Base-by-base conservation (phyloP, 805 yeast species). In the Sungouiozyma ichnusensis region DNA sequence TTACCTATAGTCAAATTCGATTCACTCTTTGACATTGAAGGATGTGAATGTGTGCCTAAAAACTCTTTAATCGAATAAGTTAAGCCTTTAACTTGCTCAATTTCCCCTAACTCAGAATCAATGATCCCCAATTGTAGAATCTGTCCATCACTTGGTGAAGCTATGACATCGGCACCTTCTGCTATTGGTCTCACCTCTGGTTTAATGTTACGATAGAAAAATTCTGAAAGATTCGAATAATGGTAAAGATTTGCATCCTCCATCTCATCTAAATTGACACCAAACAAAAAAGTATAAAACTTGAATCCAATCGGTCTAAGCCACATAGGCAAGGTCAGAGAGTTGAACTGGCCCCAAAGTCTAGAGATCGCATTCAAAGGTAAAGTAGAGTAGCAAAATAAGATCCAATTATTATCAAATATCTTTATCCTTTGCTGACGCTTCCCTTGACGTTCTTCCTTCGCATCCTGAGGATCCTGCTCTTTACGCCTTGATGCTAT, bases 11-110 rank as follows among this genome's bases (percentile, higher is more conserved):
- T 57, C n/a, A 50, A 17, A 14, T 38, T 47, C 11, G 60, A 54
- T 36, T 52, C 50, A 40, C 53, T 52, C 20, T 51, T 57, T 59
- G 63, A 42, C 55, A 55, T 50, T 29, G 49, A 40, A 13, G 67
- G 68, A 48, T 58, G 59, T 6, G 64, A 45, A 45, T 63, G 63
- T 6, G 63, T 71, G 3, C 99, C 99, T 37, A 92, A 70, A 42
- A 92, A 74, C 8, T 94, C 88, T 50, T 85, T 90, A 14, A 92
- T 73, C 2, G 94, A 80, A 61, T 92, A 92, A 1, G 94, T 85
- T 77, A 92, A 76, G 6, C 98, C 98, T 65, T 92, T 92, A 34
- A 92, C 97, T 62, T 90, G 97, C 62, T 92, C 97, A 46, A 92
- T 86, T 50, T 83, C 85, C 29, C 95, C 95, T 51, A 81, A 73